A percentile compares a stretch with the other conserved stretches of the same genome.
phyloP scores from a whole-genome alignment of 345 rosid species.

The Luvunga scandens region DNA sequence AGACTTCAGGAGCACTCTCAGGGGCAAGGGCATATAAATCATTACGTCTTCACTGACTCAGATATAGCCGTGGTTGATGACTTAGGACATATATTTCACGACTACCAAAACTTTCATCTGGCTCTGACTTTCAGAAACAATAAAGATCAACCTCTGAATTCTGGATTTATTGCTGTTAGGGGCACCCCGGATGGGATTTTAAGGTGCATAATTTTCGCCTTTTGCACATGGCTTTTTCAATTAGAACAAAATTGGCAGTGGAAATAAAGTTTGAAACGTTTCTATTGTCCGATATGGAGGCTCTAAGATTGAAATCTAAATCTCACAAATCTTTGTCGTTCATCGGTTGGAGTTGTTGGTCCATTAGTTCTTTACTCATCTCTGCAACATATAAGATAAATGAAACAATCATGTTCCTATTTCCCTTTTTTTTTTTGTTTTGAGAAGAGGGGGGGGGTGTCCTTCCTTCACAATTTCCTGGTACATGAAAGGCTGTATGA shows the following conservation, averaged over 20 bases:
- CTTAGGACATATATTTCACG: slow-evolving; percentile 54
- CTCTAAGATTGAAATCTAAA: not conserved
- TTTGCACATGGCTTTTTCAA: not conserved
- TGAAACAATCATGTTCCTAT: not conserved
- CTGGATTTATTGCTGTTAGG: slow-evolving; percentile 91
- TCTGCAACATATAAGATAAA: not conserved
- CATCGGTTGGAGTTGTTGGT: not conserved
- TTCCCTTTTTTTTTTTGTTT: not conserved
- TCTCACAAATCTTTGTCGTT: not conserved
- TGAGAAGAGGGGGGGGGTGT: no score
- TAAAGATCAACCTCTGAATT: slow-evolving; percentile 91
- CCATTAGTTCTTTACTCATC: no score
- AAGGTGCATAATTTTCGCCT: slow-evolving; percentile 42
- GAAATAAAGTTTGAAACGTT: not conserved
- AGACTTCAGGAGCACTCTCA: slow-evolving; percentile 46
- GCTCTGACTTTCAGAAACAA: slow-evolving; percentile 95
- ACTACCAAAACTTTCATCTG: slow-evolving; percentile 59
- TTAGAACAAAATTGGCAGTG: not conserved
- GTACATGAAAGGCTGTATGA: not conserved
- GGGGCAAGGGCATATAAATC: slow-evolving; percentile 35
- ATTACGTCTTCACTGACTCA: slow-evolving; percentile 85
- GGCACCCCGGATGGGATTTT: slow-evolving; percentile 73
- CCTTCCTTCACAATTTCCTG: not conserved
- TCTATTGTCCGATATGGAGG: not conserved
- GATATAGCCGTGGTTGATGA: slow-evolving; percentile 83